phyloP scores from a whole-genome alignment of 2,329 filamentous ascomycete genomes.

The Cyphellophora europaea region DNA sequence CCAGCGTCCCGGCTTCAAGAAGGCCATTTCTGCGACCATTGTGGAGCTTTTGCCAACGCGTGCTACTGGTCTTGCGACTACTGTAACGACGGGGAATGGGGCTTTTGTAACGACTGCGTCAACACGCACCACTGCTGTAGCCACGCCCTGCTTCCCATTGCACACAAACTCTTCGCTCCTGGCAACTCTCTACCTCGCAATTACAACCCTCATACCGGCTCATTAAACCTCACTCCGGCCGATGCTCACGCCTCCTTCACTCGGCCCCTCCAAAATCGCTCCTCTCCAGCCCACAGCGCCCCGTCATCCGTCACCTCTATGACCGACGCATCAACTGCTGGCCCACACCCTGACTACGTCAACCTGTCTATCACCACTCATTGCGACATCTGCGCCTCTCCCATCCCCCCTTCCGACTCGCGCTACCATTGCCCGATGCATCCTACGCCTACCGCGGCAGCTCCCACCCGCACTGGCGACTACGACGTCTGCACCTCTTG shows the following conservation, averaged over 20 bases:
- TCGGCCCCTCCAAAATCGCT: not conserved
- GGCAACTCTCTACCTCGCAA: not conserved
- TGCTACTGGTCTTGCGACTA: constrained; percentile 83
- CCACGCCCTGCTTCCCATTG: constrained; percentile 69
- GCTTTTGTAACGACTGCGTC: constrained; percentile 81
- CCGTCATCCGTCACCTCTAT: constrained; percentile 12
- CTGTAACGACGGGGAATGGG: constrained; percentile 92
- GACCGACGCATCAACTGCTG: constrained; percentile 20
- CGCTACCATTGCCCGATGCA: constrained; percentile 66
- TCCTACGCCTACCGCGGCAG: constrained; percentile 45
- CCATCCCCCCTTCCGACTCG: constrained; percentile 59
- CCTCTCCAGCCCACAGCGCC: constrained; percentile 13
- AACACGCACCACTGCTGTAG: constrained; percentile 73
- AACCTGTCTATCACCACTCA: constrained; percentile 63
- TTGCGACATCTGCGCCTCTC: constrained; percentile 68
- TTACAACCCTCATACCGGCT: not conserved
- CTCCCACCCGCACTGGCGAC: constrained; percentile 51
- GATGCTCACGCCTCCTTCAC: not conserved
- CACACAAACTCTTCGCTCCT: constrained; percentile 41
- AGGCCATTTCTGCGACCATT: constrained; percentile 77
- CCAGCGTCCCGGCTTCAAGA: constrained; percentile 60
- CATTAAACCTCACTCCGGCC: not conserved
- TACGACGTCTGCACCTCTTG: constrained; percentile 78
- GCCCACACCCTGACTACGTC: constrained; percentile 39
- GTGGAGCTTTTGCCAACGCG: constrained; percentile 62